Conservation (phyloP, 192 early-diverging fungal genomes). For the Gorgonomyces haynaldii region DNA sequence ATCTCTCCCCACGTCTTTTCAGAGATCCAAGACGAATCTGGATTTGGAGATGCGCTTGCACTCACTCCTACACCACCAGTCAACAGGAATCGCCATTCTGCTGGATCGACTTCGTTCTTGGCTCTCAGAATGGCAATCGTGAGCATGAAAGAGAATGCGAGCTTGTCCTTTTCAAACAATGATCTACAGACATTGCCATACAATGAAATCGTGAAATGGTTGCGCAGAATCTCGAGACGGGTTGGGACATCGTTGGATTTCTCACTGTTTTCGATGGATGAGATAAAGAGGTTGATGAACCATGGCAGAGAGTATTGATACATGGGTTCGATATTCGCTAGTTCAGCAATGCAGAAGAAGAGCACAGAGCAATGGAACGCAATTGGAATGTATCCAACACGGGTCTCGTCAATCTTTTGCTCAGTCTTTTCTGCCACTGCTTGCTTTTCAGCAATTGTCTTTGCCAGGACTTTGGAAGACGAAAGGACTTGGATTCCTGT, state of each 20-base stretch:
- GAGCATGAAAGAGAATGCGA: slow-evolving; percentile 46
- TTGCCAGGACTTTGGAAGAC: slow-evolving; percentile 48
- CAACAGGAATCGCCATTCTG: slow-evolving; percentile 42
- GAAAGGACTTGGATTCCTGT: slow-evolving; percentile 50
- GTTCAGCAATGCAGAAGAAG: slow-evolving; percentile 52
- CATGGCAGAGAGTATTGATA: slow-evolving; percentile 52
- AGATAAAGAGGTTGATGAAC: slow-evolving; percentile 50
- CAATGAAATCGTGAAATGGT: slow-evolving; percentile 44
- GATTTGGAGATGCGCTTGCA: slow-evolving; percentile 16
- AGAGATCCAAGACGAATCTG: slow-evolving; percentile 38
- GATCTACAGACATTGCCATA: slow-evolving; percentile 50
- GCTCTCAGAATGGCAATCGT: slow-evolving; percentile 36
- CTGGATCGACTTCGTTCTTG: slow-evolving; percentile 34
- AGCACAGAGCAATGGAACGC: slow-evolving; percentile 38
- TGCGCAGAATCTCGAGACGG: slow-evolving; percentile 31
- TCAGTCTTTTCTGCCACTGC: slow-evolving; percentile 48
- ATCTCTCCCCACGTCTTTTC: slow-evolving; percentile 44
- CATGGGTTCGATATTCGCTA: slow-evolving; percentile 55
- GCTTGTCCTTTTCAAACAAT: slow-evolving; percentile 56
- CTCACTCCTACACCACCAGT: slow-evolving; percentile 43
- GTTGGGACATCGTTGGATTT: slow-evolving; percentile 40
- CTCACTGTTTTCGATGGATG: slow-evolving; percentile 40
- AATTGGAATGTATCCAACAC: slow-evolving; percentile 48
- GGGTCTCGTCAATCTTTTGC: slow-evolving; percentile 48
- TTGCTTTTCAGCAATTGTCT: slow-evolving; percentile 49